Conservation (phyloP, 139 green algal species). For the Eudorina sp. region DNA sequence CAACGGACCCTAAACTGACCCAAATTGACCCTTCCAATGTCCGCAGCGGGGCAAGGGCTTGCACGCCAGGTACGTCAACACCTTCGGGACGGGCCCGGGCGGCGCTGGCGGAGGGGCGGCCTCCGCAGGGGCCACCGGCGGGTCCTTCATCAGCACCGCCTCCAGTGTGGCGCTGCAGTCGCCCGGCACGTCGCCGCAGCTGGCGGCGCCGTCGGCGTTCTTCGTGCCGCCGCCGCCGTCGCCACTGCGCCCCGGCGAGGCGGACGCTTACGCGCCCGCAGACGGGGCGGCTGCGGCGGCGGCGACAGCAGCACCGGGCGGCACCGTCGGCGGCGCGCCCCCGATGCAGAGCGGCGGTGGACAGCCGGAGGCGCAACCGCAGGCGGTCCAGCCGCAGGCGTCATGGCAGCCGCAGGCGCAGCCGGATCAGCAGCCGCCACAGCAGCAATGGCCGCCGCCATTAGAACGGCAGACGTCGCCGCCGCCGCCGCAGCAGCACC, state of each 20-base stretch:
- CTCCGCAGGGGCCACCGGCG: too few relatives aligned
- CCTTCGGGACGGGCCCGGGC: not conserved
- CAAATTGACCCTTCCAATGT: not conserved
- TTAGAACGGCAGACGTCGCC: not conserved
- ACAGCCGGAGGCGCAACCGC: not conserved
- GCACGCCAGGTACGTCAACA: constrained; percentile 42
- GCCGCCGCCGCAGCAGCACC: too few relatives aligned
- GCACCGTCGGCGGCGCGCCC: not conserved
- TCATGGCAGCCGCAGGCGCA: too few relatives aligned
- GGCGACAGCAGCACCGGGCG: not conserved
- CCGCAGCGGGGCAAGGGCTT: constrained; percentile 43
- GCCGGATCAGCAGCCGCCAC: not conserved
- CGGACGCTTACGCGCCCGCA: not conserved
- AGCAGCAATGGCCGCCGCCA: not conserved
- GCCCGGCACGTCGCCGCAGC: not conserved
- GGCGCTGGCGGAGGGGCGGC: too few relatives aligned
- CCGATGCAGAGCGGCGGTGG: not conserved
- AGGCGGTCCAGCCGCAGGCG: not conserved
- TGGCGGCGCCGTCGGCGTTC: not conserved
- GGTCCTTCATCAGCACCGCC: not conserved
- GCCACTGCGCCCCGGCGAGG: constrained; percentile 5
- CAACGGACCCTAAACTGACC: not conserved
- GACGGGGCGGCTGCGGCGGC: not conserved
- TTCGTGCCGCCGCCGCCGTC: constrained; percentile 27
- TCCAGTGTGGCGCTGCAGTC: not conserved